Percentiles rank a stretch among this genome's conserved stretches.
These are phyloP conservation scores for Phyllachora maydis DNA, from an alignment of 2,329 filamentous ascomycete species.

Conservation along the genomic window DNA sequence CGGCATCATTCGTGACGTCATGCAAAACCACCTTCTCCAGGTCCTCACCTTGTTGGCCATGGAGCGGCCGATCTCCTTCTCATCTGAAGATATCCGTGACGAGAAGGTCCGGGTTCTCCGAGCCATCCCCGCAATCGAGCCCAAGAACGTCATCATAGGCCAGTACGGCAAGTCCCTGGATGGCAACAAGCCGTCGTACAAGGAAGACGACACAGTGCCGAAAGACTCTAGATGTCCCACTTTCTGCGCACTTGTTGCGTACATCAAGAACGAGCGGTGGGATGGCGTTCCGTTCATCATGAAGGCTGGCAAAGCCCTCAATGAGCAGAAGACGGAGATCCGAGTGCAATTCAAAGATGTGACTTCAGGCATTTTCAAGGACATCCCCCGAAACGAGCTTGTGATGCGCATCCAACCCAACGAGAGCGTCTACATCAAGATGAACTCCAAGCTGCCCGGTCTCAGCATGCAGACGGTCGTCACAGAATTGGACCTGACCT, in stretches of 20 bases:
- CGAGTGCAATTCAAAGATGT: conserved; percentile 99
- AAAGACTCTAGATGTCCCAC: conserved; percentile 95
- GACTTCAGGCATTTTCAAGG: conserved; percentile 98
- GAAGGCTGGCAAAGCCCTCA: conserved; percentile 96
- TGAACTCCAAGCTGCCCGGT: conserved; percentile 98
- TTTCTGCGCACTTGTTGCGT: conserved; percentile 90
- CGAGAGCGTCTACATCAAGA: conserved; percentile 99
- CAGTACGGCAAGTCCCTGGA: conserved; percentile 95
- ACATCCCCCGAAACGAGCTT: conserved; percentile 96
- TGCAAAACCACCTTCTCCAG: conserved; percentile 98
- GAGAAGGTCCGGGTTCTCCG: conserved; percentile 95
- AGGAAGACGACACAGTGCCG: conserved; percentile 95
- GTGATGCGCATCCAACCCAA: conserved; percentile 99
- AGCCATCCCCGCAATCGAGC: conserved; percentile 83
- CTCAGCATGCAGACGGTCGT: conserved; percentile 99
- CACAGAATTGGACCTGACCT: conserved; percentile 94
- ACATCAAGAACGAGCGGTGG: conserved; percentile 99
- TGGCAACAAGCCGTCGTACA: conserved; percentile 90
- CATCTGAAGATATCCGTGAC: conserved; percentile 91
- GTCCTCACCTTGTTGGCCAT: conserved; percentile 91
- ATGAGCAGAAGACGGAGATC: conserved; percentile 99
- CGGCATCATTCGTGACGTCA: conserved; percentile 96
- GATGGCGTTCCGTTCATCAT: conserved; percentile 98
- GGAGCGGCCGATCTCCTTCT: conserved; percentile 97
- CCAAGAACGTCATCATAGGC: conserved; percentile 98